Evolutionary conservation across 2,329 filamentous ascomycete species (phyloP), one percentile per base, ranked within the genome.

Genomic region (Clonostachys rhizophaga): DNA sequence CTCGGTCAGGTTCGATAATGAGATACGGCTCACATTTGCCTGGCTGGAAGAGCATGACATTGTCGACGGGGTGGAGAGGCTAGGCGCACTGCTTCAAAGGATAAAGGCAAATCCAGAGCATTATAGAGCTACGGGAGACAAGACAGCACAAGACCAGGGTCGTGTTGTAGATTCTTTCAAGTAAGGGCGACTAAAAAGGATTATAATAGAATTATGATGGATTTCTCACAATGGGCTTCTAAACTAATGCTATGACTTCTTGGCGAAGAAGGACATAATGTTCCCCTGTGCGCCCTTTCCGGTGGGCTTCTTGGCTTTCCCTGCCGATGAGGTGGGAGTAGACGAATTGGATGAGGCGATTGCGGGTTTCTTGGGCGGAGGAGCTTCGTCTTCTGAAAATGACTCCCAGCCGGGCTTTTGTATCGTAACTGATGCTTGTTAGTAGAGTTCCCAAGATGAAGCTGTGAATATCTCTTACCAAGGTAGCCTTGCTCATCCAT

Each of bases 261-360:
- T 96, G 40, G 79, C 78, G 65, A 96, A 96, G 68, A 96, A 96
- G 1, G 86, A 90, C 86, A 91, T 95, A 60, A 96, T 95, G 62
- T 76, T 95, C 4, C 91, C 90, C 59, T 90, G 86, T 4, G 79
- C 63, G 8, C 68, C 66, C 60, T 89, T 89, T 2, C 72, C 69
- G 2, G 68, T 68, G 17, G 69, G 58, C 60, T 85, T 86, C 57
- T 78, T 83, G 20, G 73, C 63, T 55, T 77, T 81, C 42, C 61
- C 61, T 6, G 69, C 69, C 49, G 76, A 70, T 12, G 75, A 74
- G 18, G 70, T 63, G 7, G 71, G 66, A 2, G 70, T 71, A 46
- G 68, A 53, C 18, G 70, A 63, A 8, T 71, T 66, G 2, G 70
- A 70, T 45, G 68, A 53, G 49, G 68, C 55, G 45, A 66, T 53